Evolutionary conservation across 768 basidiomycete species (phyloP).

Genomic region (Boletus tomentosulus): DNA sequence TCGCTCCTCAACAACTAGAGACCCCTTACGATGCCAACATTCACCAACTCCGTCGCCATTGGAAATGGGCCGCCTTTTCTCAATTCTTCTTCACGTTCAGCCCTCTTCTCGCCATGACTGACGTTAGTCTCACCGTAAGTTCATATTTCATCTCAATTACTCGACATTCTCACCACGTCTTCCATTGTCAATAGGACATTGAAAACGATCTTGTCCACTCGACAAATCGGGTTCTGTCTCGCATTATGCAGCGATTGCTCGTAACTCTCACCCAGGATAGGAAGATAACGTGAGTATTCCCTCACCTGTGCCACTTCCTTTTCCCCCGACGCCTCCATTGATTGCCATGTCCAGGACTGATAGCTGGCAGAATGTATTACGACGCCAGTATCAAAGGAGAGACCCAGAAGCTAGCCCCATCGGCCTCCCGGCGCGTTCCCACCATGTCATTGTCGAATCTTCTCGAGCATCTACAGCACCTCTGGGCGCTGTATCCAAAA

Average conservation of each 20-base stretch:
- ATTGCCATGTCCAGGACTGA: conserved; percentile 45
- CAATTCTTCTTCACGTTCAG: conserved; percentile 89
- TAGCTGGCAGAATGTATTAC: conserved; percentile 75
- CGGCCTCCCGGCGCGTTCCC: conserved; percentile 43
- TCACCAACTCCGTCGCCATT: conserved; percentile 63
- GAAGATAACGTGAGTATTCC: conserved; percentile 61
- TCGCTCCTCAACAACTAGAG: conserved; percentile 25
- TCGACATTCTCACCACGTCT: conserved; percentile 2
- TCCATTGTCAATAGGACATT: conserved; percentile 51
- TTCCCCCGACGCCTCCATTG: conserved; percentile 11
- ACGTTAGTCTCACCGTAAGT: conserved; percentile 64
- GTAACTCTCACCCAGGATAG: conserved; percentile 75
- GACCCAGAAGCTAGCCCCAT: conserved; percentile 69
- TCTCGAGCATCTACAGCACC: conserved; percentile 29
- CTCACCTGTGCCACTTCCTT: conserved; percentile 16
- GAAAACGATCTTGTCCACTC: conserved; percentile 70
- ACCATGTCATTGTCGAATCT: conserved; percentile 21
- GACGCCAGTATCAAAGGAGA: conserved; percentile 73
- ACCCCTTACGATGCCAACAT: conserved; percentile 38
- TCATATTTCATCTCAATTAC: background rate
- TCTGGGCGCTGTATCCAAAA: conserved; percentile 8
- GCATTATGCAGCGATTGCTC: conserved; percentile 71
- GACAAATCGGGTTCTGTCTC: conserved; percentile 57
- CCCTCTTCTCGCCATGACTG: conserved; percentile 64
- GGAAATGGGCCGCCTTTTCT: conserved; percentile 91